These are phyloP conservation scores for Raddia guianensis DNA, from an alignment of 176 grass and related monocot genomes.

Conservation along the genomic window DNA sequence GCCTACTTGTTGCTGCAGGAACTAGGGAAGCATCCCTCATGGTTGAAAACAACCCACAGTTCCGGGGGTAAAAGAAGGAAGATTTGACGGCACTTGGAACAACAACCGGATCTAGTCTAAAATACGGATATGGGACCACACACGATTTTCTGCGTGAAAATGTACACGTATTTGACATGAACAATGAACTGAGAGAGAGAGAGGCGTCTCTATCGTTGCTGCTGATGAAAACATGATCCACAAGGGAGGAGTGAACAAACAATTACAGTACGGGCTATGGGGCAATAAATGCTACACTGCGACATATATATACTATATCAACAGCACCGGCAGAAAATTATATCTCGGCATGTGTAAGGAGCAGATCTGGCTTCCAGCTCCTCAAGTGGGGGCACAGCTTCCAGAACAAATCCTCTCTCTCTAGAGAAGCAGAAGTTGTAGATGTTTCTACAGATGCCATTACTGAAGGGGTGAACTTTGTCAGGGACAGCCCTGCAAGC, in stretches of 20 bases:
- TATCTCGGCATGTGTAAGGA: slow-evolving; percentile 74
- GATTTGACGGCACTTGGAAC: not conserved
- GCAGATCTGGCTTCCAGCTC: slow-evolving; percentile 75
- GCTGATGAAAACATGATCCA: slow-evolving; percentile 46
- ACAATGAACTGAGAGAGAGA: slow-evolving; percentile 8
- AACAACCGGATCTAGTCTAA: not conserved
- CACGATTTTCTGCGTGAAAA: slow-evolving; percentile 30
- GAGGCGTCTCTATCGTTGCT: slow-evolving; percentile 15
- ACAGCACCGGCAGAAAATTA: slow-evolving; percentile 82
- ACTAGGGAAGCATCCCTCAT: not conserved
- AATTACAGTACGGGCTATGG: slow-evolving; percentile 17
- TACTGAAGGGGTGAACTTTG: slow-evolving; percentile 89
- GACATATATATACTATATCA: slow-evolving; percentile 42
- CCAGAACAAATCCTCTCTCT: slow-evolving; percentile 53
- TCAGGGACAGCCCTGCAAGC: slow-evolving; percentile 71
- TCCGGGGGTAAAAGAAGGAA: too few species aligned
- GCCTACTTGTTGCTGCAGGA: not conserved
- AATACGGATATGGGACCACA: slow-evolving; percentile 4
- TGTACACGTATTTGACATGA: slow-evolving; percentile 40
- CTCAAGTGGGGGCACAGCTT: slow-evolving; percentile 68
- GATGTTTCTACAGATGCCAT: slow-evolving; percentile 76
- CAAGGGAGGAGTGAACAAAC: not conserved
- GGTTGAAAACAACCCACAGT: not conserved
- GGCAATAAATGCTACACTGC: slow-evolving; percentile 44
- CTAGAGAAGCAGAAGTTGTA: slow-evolving; percentile 68